A percentile compares a stretch with the other conserved stretches of the same genome.
These are phyloP conservation scores for Pichia sp. DNA, from an alignment of 1,139 yeast genomes.

Conservation along the genomic window DNA sequence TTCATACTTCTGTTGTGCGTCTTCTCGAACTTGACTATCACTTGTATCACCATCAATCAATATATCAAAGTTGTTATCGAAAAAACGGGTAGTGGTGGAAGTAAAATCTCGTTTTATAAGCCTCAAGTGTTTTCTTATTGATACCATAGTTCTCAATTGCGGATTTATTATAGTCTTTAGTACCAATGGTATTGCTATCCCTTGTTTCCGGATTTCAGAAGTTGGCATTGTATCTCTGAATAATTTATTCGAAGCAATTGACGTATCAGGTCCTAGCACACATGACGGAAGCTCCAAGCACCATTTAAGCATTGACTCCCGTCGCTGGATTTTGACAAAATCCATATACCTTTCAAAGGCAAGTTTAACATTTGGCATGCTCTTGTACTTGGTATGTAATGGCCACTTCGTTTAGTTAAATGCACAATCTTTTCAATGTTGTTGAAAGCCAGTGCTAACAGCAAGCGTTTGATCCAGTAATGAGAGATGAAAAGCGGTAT, in stretches of 20 bases:
- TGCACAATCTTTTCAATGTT: neutral
- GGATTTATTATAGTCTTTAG: constrained; percentile 2
- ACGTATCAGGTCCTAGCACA: neutral
- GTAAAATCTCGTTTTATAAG: constrained; percentile 19
- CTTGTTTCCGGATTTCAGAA: neutral
- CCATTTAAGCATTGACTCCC: constrained; percentile 28
- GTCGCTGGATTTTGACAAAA: constrained; percentile 21
- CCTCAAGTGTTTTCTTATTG: constrained; percentile 8
- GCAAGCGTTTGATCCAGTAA: neutral
- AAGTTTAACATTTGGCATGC: constrained; percentile 24
- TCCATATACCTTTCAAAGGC: constrained; percentile 27
- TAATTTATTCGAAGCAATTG: neutral
- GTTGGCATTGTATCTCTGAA: neutral
- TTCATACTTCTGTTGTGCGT: constrained; percentile 9
- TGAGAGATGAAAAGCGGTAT: neutral
- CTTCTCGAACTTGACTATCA: constrained; percentile 7
- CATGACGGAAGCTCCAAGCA: constrained; percentile 18
- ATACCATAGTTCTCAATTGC: constrained; percentile 3
- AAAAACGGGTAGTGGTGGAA: constrained; percentile 21
- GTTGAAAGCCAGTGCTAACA: neutral
- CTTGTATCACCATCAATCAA: constrained; percentile 16
- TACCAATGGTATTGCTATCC: neutral
- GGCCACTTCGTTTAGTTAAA: neutral
- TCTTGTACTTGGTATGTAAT: neutral
- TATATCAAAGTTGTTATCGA: constrained; percentile 26